These are phyloP conservation scores for Leishmania lainsoni DNA, from an alignment of 208 protist genomes.

Conservation along the genomic window DNA sequence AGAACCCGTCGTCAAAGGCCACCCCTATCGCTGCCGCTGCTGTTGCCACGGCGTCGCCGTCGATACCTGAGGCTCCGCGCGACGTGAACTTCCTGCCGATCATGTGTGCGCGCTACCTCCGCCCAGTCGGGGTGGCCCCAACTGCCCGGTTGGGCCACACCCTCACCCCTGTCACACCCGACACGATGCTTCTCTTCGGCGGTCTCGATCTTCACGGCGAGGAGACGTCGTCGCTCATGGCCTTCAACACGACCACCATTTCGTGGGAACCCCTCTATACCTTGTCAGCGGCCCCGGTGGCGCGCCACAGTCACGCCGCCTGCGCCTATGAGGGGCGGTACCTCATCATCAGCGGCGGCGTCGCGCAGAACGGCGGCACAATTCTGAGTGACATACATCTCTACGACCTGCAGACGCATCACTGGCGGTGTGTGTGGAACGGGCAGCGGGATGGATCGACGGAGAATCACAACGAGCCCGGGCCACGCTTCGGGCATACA, in stretches of 20 bases:
- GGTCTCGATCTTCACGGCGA: constrained; percentile 55
- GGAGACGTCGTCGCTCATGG: constrained; percentile 51
- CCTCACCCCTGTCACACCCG: constrained; percentile 50
- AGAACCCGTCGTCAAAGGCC: background rate
- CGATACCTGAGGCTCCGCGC: constrained; percentile 2
- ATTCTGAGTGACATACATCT: constrained; percentile 65
- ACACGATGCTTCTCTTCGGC: constrained; percentile 66
- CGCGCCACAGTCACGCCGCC: constrained; percentile 75
- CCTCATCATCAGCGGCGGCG: constrained; percentile 73
- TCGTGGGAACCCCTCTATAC: constrained; percentile 72
- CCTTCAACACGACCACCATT: constrained; percentile 63
- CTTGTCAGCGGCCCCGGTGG: constrained; percentile 28
- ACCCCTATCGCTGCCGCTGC: background rate
- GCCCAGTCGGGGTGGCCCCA: constrained; percentile 60
- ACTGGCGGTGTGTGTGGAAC: constrained; percentile 71
- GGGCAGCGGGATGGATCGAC: constrained; percentile 20
- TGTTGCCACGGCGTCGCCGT: background rate
- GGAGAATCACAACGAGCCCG: constrained; percentile 63
- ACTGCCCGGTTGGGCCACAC: constrained; percentile 73
- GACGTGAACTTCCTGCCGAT: constrained; percentile 82
- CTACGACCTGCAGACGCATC: constrained; percentile 60
- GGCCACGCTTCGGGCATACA: constrained; percentile 69
- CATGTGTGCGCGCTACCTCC: constrained; percentile 82
- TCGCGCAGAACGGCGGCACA: constrained; percentile 31
- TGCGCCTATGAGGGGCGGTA: constrained; percentile 66